Conservation (phyloP, 352 stramenopile species). For the Phytophthora sojae region DNA sequence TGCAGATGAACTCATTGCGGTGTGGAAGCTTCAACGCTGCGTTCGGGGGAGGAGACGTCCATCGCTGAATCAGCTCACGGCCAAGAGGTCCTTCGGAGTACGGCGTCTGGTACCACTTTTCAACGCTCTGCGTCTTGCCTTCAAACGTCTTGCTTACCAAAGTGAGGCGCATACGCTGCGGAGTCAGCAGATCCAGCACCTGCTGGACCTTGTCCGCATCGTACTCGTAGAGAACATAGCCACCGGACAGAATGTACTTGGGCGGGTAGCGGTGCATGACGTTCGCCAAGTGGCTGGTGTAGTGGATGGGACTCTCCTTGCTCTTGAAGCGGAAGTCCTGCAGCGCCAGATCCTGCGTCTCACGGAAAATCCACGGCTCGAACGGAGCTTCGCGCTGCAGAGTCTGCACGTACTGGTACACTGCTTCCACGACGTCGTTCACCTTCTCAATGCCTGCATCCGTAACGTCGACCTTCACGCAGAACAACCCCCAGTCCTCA, state of each 20-base stretch:
- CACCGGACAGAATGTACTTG: conserved; percentile 68
- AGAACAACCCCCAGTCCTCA: conserved; percentile 76
- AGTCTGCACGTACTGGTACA: conserved; percentile 78
- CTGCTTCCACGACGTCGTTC: conserved; percentile 64
- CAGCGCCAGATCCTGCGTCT: conserved; percentile 64
- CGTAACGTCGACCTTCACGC: conserved; percentile 75
- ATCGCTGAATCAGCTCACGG: conserved; percentile 45
- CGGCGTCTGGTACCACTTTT: conserved; percentile 76
- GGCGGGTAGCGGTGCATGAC: conserved; percentile 76
- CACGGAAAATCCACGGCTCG: conserved; percentile 71
- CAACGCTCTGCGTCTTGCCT: conserved; percentile 49
- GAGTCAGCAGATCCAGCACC: conserved; percentile 61
- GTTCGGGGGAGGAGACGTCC: conserved; percentile 44
- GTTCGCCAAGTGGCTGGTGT: conserved; percentile 68
- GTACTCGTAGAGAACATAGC: conserved; percentile 73
- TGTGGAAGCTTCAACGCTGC: conserved; percentile 55
- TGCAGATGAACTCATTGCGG: conserved; percentile 83
- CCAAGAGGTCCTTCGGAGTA: conserved; percentile 59
- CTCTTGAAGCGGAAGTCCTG: conserved; percentile 81
- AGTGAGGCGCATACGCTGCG: conserved; percentile 64
- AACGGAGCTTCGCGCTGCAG: conserved; percentile 53
- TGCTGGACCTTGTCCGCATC: conserved; percentile 58
- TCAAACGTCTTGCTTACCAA: conserved; percentile 79
- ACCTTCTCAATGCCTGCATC: conserved; percentile 67
- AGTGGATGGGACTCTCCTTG: conserved; percentile 80